phyloP scores from a whole-genome alignment of 2,329 filamentous ascomycete genomes.

The Claviceps sp. region DNA sequence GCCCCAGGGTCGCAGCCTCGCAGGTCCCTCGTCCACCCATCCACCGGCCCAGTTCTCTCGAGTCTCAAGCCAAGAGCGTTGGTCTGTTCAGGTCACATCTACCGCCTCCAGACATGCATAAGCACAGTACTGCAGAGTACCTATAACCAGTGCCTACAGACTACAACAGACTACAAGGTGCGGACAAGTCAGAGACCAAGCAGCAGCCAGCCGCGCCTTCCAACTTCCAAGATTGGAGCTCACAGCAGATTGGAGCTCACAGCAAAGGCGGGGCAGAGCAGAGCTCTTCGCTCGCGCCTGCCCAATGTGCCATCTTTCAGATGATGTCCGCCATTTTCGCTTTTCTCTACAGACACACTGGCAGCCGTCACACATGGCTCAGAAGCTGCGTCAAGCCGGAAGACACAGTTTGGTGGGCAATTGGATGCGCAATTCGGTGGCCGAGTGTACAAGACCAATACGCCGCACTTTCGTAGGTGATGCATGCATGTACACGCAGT shows the following conservation, averaged over 20 bases:
- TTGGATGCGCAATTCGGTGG: too few relatives aligned
- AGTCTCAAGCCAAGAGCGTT: background rate
- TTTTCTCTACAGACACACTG: too few relatives aligned
- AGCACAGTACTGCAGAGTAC: too few relatives aligned
- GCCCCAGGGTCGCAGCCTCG: background rate
- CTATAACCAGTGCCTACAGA: too few relatives aligned
- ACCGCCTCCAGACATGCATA: background rate
- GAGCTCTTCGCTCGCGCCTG: background rate
- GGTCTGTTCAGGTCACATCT: conserved; percentile 1
- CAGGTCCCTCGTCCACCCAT: background rate
- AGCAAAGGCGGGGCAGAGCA: too few relatives aligned
- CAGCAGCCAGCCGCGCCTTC: background rate
- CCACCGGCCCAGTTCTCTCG: background rate
- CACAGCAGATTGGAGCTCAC: background rate
- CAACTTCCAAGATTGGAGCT: background rate
- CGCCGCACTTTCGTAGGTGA: too few relatives aligned
- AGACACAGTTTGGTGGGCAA: too few relatives aligned
- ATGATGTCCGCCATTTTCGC: background rate
- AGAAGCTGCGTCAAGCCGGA: too few relatives aligned
- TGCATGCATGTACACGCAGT: too few relatives aligned
- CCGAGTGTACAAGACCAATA: too few relatives aligned
- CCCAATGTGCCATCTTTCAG: background rate
- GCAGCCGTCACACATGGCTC: too few relatives aligned
- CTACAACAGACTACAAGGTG: background rate
- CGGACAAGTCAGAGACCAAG: background rate